Percentiles rank a stretch among this genome's conserved stretches.
Evolutionary conservation across 1,284 basidiomycete genomes (phyloP).

Genomic region (Cryptococcus sp.): DNA sequence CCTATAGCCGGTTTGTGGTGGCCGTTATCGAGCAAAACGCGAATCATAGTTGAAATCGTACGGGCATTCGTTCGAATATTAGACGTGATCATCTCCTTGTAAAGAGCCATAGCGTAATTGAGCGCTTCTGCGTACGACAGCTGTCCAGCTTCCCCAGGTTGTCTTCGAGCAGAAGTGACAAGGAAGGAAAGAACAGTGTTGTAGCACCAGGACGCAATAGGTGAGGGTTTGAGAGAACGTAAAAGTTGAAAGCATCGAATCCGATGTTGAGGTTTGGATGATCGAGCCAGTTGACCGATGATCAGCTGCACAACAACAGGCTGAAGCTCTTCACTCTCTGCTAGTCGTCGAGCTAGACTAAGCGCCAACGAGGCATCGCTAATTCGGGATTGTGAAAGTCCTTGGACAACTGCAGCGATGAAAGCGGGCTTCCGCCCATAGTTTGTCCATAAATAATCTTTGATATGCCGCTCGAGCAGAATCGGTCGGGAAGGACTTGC

Average conservation of each 20-base stretch:
- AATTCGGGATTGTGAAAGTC: constrained; percentile 19
- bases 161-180: constrained; percentile 3
- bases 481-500: constrained; percentile 27
- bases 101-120: constrained; percentile 21
- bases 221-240: constrained; percentile 2
- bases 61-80: constrained; percentile 16
- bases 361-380: constrained; percentile 34
- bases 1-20: constrained; percentile 24
- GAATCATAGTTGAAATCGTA: constrained; percentile 25
- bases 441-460: constrained; percentile 37
- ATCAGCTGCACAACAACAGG: constrained; percentile 11
- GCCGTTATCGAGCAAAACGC: constrained; percentile 23
- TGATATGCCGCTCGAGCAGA: constrained; percentile 45
- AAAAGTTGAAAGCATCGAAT: constrained; percentile 12
- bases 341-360: constrained; percentile 24
- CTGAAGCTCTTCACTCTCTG: constrained; percentile 10
- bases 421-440: constrained; percentile 12
- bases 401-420: constrained; percentile 31
- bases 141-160: neutral
- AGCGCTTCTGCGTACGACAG: constrained; percentile 18
- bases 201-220: constrained; percentile 9
- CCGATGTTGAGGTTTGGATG: constrained; percentile 14
- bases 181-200: constrained; percentile 22
- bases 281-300: constrained; percentile 21
- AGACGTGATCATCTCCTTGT: constrained; percentile 25